phyloP scores from a whole-genome alignment of 2,329 filamentous ascomycete species.

The Colletotrichum liriopes region DNA sequence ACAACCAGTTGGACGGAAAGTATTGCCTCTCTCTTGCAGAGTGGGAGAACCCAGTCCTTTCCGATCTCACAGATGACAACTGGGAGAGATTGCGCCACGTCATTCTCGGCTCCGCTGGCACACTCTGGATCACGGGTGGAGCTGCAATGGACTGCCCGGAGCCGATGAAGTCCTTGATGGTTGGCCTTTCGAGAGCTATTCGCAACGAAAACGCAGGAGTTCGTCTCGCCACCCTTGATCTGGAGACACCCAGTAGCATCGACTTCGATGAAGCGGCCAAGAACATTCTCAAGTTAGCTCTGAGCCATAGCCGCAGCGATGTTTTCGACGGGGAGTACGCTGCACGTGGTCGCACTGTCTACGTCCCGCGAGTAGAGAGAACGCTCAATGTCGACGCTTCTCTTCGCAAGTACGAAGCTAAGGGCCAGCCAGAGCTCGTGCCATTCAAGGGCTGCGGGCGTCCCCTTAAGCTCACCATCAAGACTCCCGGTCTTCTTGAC shows the following conservation, averaged over 20 bases:
- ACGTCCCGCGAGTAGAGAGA: constrained; percentile 32
- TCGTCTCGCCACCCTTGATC: constrained; percentile 35
- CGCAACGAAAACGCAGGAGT: constrained; percentile 43
- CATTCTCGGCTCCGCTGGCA: constrained; percentile 28
- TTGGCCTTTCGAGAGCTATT: constrained; percentile 41
- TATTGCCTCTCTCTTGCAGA: constrained; percentile 31
- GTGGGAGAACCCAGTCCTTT: constrained; percentile 27
- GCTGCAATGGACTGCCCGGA: constrained; percentile 37
- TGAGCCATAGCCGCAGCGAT: constrained; percentile 6
- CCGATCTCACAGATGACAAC: constrained; percentile 19
- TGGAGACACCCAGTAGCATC: constrained; percentile 21
- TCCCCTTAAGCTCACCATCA: constrained; percentile 44
- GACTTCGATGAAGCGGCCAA: constrained; percentile 15
- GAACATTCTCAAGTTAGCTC: constrained; percentile 19
- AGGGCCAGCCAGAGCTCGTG: constrained; percentile 35
- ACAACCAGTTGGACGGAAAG: constrained; percentile 17
- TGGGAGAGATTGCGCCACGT: constrained; percentile 32
- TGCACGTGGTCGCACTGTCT: constrained; percentile 25
- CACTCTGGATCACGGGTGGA: constrained; percentile 40
- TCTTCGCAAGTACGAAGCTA: constrained; percentile 27
- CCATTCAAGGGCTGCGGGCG: constrained; percentile 35
- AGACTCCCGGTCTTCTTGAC: constrained; percentile 46
- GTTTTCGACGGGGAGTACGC: constrained; percentile 29
- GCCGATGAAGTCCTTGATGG: constrained; percentile 34
- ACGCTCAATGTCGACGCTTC: constrained; percentile 18